phyloP scores from a whole-genome alignment of 164 flowering plant genomes.

The Magnolia sinica region DNA sequence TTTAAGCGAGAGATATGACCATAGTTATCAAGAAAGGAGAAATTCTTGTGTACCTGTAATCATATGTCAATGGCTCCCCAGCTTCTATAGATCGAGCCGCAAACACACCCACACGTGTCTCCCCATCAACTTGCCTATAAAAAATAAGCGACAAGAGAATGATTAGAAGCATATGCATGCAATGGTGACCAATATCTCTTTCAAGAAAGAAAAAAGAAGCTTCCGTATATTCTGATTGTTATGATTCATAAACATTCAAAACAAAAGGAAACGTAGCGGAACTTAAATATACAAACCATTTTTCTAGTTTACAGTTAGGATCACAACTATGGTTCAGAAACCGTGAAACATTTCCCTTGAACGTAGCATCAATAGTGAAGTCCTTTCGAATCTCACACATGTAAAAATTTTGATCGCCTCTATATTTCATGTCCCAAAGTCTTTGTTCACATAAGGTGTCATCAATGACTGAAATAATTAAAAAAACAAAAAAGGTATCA shows the following conservation, averaged over 20 bases:
- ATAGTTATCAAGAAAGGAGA: background rate
- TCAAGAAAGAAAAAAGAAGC: background rate
- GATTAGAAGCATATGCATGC: background rate
- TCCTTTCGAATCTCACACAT: slow-evolving; percentile 91
- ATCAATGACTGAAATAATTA: slow-evolving; percentile 65
- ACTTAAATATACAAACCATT: slow-evolving; percentile 54
- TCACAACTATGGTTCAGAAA: slow-evolving; percentile 90
- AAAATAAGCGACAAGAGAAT: background rate
- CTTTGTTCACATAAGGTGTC: slow-evolving; percentile 79
- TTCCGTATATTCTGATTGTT: background rate
- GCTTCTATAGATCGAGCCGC: slow-evolving; percentile 61
- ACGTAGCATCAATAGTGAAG: slow-evolving; percentile 92
- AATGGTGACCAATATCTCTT: background rate
- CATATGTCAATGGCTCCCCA: slow-evolving; percentile 88
- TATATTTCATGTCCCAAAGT: slow-evolving; percentile 88
- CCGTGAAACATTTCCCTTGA: slow-evolving; percentile 79
- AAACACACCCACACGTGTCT: slow-evolving; percentile 89
- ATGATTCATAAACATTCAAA: background rate
- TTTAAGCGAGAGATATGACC: background rate
- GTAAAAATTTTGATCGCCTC: slow-evolving; percentile 71
- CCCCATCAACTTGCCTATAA: slow-evolving; percentile 88
- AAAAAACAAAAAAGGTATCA: background rate
- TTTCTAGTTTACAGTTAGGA: slow-evolving; percentile 86
- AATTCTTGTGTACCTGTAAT: slow-evolving; percentile 57
- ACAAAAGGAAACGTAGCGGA: background rate